Base-by-base conservation (phyloP, 495 filamentous ascomycete genomes). In the Trypethelium eluteriae region DNA sequence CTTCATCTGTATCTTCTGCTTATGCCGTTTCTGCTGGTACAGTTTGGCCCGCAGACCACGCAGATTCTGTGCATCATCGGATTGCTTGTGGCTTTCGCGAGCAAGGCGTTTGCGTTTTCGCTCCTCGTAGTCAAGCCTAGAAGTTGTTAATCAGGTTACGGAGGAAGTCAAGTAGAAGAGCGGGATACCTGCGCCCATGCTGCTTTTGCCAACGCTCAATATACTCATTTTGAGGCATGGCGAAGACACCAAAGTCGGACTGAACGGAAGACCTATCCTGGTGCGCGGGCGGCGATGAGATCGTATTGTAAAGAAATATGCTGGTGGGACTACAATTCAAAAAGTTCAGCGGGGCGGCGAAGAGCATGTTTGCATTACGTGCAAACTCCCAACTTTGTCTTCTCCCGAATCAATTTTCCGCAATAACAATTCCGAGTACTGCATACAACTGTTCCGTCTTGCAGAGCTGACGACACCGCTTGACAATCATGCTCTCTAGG, bases 1-100 rank as follows among this genome's bases (percentile, higher is more conserved):
- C 78, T 90, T 89, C 90, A 98, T 93, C 86, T 97, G 93, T 76
- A 99, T 98, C 88, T 99, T 99, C 80, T 98, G 90, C 73, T 89
- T 85, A 79, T 92, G 91, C 49, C 94, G 85, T 84, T 94, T 89
- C 82, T 96, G 89, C 76, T 91, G 88, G 82, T 96, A 89, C 73
- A 96, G 83, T 82, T 99, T 99, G 72, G 94, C 94, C 68, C 91
- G 82, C 71, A 97, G 84, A 69, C 95, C 94, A 68, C 87, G 86
- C 71, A 97, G 84, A 76, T 92, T 96, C 80, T 97, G 93, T 16
- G 94, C 90, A 78, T 96, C 85, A 71, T 92, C 80, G 59, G 89
- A 93, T 64, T 83, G 82, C 79, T 90, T 87, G 81, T 98, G 92
- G 63, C 84, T 84, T 79, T 96, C 90, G 77, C 95, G 88, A 64